A percentile compares a stretch with the other conserved stretches of the same genome.
Conservation (phyloP, 768 basidiomycete species). For the Suillus tomentosus region DNA sequence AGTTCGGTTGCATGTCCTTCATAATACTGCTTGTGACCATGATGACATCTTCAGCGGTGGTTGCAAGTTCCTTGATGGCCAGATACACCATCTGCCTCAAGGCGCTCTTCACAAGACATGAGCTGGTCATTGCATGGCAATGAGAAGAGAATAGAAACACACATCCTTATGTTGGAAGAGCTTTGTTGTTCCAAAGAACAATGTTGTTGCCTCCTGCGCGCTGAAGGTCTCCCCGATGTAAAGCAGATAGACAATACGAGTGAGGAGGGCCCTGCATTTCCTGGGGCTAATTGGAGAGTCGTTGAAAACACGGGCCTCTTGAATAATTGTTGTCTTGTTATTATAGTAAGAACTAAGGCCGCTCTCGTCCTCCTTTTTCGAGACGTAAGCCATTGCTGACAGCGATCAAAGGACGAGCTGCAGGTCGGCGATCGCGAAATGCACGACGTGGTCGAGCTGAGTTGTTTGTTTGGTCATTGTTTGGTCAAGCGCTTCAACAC, state of each 20-base stretch:
- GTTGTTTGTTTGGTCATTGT: constrained; percentile 22
- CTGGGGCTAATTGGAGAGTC: constrained; percentile 98
- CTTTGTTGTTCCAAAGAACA: constrained; percentile 99
- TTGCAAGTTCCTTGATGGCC: constrained; percentile 96
- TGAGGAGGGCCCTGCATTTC: constrained; percentile 95
- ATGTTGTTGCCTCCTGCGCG: constrained; percentile 93
- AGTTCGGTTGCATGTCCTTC: constrained; percentile 99
- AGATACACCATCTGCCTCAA: constrained; percentile 98
- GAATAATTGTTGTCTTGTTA: constrained; percentile 97
- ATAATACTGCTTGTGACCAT: constrained; percentile 99
- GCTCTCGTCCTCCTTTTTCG: constrained; percentile 97
- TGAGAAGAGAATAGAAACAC: constrained; percentile 37
- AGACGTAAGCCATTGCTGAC: constrained; percentile 72
- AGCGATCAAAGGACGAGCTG: constrained; percentile 31
- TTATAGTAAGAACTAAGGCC: constrained; percentile 91
- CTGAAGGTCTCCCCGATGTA: constrained; percentile 95
- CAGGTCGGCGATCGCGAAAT: constrained; percentile 16
- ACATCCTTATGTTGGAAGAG: constrained; percentile 99
- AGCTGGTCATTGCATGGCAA: constrained; percentile 10
- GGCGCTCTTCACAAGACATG: constrained; percentile 62
- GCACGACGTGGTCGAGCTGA: constrained; percentile 26
- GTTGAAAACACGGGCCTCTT: constrained; percentile 98
- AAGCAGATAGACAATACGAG: constrained; percentile 93
- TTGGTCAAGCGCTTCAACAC: constrained; percentile 17
- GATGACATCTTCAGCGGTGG: constrained; percentile 96